Evolutionary conservation across 2,329 filamentous ascomycete genomes (phyloP), one percentile per base, ranked within the genome.

Genomic region (Talaromyces sp.): DNA sequence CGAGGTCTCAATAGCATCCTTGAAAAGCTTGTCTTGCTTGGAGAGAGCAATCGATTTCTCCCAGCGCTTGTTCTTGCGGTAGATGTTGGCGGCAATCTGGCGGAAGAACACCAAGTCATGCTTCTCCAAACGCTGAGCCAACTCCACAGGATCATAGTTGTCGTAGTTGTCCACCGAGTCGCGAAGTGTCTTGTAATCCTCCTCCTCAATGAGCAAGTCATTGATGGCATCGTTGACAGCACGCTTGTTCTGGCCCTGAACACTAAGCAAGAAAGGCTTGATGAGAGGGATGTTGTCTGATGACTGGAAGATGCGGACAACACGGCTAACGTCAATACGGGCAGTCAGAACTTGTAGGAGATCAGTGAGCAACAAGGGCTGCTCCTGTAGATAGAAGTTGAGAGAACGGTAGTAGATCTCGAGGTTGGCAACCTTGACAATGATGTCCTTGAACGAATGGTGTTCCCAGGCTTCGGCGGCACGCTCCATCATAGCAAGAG

Each of bases 1-100:
- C 37, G 96, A 88, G 15, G 95, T 99, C 85, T 99, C 95, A 69
- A 99, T 98, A 31, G 96, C 95, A 81, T 99, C 95, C 85, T 97
- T 98, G 89, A 95, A 99, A 17, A 99, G 85, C 86, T 97, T 98
- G 84, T 99, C 95, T 79, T 99, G 94, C 86, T 99, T 99, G 17
- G 94, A 98, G 56, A 99, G 84, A 39, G 92, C 88, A 78, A 99
- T 99, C 3, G 93, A 97, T 83, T 98, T 98, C 83, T 98, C 94
- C 96, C 96, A 99, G 69, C 95, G 88, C 90, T 98, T 98, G 85
- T 97, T 98, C 87, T 98, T 99, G 78, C 96, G 93, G 84, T 98
- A 99, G 79, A 99, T 99, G 81, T 86, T 97, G 70, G 96, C 93
- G 4, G 95, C 95, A 74, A 99, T 97, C 80, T 99, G 95, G 75